Evolutionary conservation across 2,329 filamentous ascomycete species (phyloP), one percentile per base, ranked within the genome.

Genomic region (Hypoxylon sp.): DNA sequence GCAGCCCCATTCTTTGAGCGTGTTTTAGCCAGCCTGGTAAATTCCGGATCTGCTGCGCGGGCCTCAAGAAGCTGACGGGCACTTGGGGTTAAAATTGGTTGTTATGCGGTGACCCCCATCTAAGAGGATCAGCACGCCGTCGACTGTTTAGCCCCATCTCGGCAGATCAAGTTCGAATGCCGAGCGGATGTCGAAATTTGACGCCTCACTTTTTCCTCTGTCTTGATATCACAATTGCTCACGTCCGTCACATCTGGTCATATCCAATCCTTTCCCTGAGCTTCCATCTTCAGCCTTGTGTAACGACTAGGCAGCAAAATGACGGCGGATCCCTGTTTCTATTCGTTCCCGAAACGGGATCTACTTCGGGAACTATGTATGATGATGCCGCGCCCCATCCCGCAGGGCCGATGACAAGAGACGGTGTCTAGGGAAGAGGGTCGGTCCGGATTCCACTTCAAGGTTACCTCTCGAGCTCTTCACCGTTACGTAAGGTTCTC

Each of bases 111-210:
- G 20, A 18, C 11, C 42, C 55, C 52, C 52, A 23, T 27, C 41
- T 23, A 21, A 37, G 40, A 48, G 26, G 56, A 60, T 60, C 60
- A 41, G 41, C 56, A n/a, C n/a, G n/a, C n/a, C n/a, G n/a, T n/a
- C n/a, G 41, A 47, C 60, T 15, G 20, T 35, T 54, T 60, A 49
- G 52, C 47, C 42, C 48, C 53, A 23, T 26, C 27, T 54, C 59
- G 55, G 59, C 60, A 56, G 60, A 63, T 60, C 46, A 38, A 47
- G n/a, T 49, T 63, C 49, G 49, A 53, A 57, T 60, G 33, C 53
- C 56, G 56, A 53, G 48, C 29, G 23, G 46, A 23, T 43, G 41
- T 43, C 49, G 46, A 37, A 54, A 43, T 20, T 29, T 38, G 29
- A 38, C 48, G 49, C 56, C 56, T 57, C 53, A 55, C 45, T 52